phyloP scores from a whole-genome alignment of 2,329 filamentous ascomycete genomes.

The Ustilaginoidea virens region DNA sequence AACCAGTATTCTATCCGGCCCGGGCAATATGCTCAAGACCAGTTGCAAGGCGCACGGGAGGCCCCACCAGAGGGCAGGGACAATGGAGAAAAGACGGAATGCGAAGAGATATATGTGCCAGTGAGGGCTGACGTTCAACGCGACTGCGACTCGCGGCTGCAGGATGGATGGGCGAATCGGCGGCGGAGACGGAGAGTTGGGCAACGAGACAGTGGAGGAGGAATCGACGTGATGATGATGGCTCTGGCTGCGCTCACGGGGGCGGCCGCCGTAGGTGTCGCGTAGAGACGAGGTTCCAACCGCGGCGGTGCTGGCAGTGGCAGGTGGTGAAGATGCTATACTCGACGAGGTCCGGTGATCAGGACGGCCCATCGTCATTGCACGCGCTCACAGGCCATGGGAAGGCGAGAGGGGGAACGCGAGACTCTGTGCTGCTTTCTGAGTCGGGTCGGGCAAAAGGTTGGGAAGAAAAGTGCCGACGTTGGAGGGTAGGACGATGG shows the following conservation, averaged over 20 bases:
- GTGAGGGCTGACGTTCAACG: slow-evolving; percentile 54
- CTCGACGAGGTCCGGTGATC: slow-evolving; percentile 9
- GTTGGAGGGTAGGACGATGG: slow-evolving; percentile 5
- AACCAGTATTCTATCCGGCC: slow-evolving; percentile 15
- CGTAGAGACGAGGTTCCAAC: too few species aligned
- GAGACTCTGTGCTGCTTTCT: neutral
- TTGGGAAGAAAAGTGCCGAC: slow-evolving; percentile 2
- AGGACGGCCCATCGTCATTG: slow-evolving; percentile 9
- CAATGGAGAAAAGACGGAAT: slow-evolving; percentile 56
- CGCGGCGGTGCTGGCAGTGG: neutral
- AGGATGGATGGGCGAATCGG: slow-evolving; percentile 30
- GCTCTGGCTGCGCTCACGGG: slow-evolving; percentile 3
- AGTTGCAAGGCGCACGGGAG: slow-evolving; percentile 53
- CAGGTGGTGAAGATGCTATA: slow-evolving; percentile 3
- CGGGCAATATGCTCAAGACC: slow-evolving; percentile 43
- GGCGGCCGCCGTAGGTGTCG: neutral
- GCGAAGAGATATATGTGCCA: slow-evolving; percentile 63
- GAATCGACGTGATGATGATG: neutral
- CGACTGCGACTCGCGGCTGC: slow-evolving; percentile 62
- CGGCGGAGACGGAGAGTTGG: slow-evolving; percentile 1
- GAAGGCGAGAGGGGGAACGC: neutral
- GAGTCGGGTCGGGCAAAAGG: neutral
- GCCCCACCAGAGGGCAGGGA: slow-evolving; percentile 58
- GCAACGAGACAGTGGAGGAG: neutral
- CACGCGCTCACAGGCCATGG: slow-evolving; percentile 10